Conservation (phyloP, 73 alveolate species). For the Paraurostyla sp. region DNA sequence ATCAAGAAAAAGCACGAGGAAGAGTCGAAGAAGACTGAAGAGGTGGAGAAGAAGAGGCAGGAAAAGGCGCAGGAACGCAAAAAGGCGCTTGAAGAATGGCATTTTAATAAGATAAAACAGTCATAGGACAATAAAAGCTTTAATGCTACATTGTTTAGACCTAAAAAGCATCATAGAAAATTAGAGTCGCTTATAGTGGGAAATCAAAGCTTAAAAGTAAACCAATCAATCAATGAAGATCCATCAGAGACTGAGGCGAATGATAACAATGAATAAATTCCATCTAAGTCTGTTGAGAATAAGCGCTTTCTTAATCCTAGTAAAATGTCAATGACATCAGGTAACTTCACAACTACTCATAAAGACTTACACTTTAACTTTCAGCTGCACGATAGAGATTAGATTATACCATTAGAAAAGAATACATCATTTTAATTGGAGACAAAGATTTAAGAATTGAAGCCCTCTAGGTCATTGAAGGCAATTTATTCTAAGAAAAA, state of each 20-base stretch:
- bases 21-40: slow-evolving; percentile 4
- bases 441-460: too few relatives aligned
- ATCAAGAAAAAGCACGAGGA: background rate
- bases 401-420: too few relatives aligned
- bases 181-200: too few relatives aligned
- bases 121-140: background rate
- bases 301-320: background rate
- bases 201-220: background rate
- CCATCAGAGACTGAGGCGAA: background rate
- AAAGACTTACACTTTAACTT: background rate
- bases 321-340: slow-evolving; percentile 52
- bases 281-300: background rate
- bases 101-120: background rate
- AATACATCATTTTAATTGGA: too few relatives aligned
- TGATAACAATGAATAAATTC: background rate
- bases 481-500: too few relatives aligned
- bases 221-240: background rate
- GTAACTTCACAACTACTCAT: background rate
- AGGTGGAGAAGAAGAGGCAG: background rate
- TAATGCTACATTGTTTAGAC: background rate
- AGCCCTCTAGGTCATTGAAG: too few relatives aligned
- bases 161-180: background rate
- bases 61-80: slow-evolving; percentile 28
- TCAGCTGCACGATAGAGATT: background rate
- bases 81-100: slow-evolving; percentile 27